These are phyloP conservation scores for Boletus rufocinnamomeus DNA, from an alignment of 768 basidiomycete species.

Conservation along the genomic window DNA sequence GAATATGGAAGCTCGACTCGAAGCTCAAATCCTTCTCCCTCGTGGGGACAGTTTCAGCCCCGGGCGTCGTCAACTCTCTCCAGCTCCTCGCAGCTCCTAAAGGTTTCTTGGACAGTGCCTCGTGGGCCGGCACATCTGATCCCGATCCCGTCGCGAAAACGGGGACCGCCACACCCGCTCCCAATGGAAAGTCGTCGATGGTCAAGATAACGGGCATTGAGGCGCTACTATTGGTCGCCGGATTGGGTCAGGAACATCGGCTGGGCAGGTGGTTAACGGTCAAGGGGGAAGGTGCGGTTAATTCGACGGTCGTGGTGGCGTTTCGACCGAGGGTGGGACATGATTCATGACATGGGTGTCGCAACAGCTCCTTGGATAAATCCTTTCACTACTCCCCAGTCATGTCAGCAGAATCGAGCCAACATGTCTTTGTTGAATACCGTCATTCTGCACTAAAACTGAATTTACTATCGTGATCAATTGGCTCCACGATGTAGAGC, in stretches of 20 bases:
- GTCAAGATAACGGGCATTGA: constrained; percentile 35
- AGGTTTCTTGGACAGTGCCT: constrained; percentile 43
- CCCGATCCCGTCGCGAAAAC: neutral
- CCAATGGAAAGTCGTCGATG: constrained; percentile 15
- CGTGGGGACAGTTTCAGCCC: constrained; percentile 61
- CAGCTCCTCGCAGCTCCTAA: constrained; percentile 66
- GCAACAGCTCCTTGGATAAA: neutral
- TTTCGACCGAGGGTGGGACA: constrained; percentile 41
- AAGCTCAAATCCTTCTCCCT: constrained; percentile 77
- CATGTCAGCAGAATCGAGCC: too few relatives aligned
- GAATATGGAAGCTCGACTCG: constrained; percentile 87
- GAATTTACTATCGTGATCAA: neutral
- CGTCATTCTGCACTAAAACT: too few relatives aligned
- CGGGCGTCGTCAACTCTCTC: constrained; percentile 88
- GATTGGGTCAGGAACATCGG: constrained; percentile 84
- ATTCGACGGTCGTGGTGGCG: constrained; percentile 68
- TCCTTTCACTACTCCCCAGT: neutral
- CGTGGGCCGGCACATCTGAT: constrained; percentile 36
- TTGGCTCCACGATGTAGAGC: neutral
- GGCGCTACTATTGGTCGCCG: constrained; percentile 69
- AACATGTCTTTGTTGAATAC: too few relatives aligned
- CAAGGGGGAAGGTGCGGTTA: constrained; percentile 69
- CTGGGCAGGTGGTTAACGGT: constrained; percentile 86
- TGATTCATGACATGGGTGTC: constrained; percentile 6
- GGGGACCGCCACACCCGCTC: neutral